Percentiles rank a stretch among this genome's conserved stretches.
Evolutionary conservation across 2,329 filamentous ascomycete genomes (phyloP).

Genomic region (Exophiala xenobiotica): DNA sequence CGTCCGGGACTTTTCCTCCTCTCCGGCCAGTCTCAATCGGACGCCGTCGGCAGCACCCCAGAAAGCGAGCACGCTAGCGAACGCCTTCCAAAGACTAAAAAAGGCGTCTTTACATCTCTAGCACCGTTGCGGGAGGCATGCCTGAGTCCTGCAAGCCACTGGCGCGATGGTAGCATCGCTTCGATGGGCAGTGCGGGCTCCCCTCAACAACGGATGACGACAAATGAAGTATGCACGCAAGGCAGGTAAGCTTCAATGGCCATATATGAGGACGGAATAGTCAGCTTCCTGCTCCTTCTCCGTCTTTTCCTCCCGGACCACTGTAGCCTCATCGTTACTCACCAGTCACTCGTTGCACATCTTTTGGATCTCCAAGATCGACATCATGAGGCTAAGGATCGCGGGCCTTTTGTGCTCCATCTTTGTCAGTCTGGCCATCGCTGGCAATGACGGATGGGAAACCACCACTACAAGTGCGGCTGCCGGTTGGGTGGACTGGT

Average conservation of each 20-base stretch:
- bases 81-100: neutral
- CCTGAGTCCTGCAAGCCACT: constrained; percentile 1
- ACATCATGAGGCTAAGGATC: constrained; percentile 10
- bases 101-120: neutral
- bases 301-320: neutral
- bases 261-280: constrained; percentile 12
- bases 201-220: neutral
- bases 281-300: neutral
- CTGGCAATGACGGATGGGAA: constrained; percentile 1
- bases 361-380: constrained; percentile 6
- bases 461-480: neutral
- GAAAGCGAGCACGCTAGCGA: neutral
- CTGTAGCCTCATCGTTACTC: constrained; percentile 1
- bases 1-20: neutral
- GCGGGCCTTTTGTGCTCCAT: constrained; percentile 5
- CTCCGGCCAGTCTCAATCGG: neutral
- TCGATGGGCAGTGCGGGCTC: neutral
- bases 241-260: neutral
- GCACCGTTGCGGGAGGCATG: neutral
- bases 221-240: neutral
- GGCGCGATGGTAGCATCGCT: neutral
- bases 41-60: neutral
- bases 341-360: constrained; percentile 14
- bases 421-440: constrained; percentile 3
- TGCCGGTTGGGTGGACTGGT: neutral